Evolutionary conservation across 257 asterid genomes (phyloP).

Genomic region (Ilex aquifolium): DNA sequence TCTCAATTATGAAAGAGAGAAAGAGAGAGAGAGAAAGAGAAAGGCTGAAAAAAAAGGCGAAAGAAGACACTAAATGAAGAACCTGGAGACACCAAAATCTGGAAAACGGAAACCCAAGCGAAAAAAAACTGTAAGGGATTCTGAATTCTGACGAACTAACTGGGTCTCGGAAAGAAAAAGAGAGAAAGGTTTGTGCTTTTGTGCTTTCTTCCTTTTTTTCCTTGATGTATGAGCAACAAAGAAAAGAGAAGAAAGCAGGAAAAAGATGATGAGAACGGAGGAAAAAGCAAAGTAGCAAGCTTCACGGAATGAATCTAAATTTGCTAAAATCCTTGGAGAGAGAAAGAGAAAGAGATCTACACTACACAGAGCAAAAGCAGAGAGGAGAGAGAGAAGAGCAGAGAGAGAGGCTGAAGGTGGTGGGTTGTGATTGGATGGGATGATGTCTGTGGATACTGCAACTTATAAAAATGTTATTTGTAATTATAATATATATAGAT

Average conservation of each 20-base stretch:
- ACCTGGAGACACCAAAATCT: conserved; percentile 40
- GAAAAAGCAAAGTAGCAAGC: conserved; percentile 22
- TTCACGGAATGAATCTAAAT: conserved; percentile 45
- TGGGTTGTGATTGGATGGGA: conserved; percentile 64
- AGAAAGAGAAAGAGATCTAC: conserved; percentile 24
- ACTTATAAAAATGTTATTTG: conserved; percentile 27
- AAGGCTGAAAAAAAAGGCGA: neutral
- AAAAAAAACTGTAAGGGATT: conserved; percentile 10
- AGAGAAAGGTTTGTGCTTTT: conserved; percentile 29
- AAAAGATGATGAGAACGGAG: conserved; percentile 18
- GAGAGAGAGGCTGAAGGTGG: conserved; percentile 16
- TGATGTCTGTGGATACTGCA: conserved; percentile 73
- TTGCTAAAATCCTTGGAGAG: neutral
- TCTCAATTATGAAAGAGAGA: conserved; percentile 15
- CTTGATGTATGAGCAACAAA: conserved; percentile 26
- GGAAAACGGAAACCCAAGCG: conserved; percentile 29
- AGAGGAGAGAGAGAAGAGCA: conserved; percentile 10
- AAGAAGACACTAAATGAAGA: conserved; percentile 12
- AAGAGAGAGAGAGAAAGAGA: neutral
- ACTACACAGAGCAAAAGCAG: conserved; percentile 7
- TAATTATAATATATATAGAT: conserved; percentile 12
- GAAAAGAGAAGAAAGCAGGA: conserved; percentile 23
- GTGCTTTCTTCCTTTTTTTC: conserved; percentile 27
- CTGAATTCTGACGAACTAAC: conserved; percentile 24
- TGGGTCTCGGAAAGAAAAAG: conserved; percentile 29